Evolutionary conservation across 176 grass and related monocot genomes (phyloP).

Genomic region (Eleusine indica): DNA sequence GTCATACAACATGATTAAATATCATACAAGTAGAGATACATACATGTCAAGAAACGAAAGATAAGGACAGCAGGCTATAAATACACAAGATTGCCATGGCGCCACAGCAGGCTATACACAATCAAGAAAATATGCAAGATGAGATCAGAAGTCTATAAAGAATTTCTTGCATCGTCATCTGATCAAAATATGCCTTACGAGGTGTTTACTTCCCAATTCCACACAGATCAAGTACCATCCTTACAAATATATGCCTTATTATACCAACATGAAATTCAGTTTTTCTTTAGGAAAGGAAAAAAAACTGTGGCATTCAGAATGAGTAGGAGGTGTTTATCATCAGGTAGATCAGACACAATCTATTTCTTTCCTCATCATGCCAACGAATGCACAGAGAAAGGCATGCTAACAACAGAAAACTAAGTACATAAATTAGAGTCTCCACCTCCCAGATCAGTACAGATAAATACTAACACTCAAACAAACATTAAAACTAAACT

Average conservation of each 20-base stretch:
- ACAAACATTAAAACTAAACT: neutral
- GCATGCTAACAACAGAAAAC: neutral
- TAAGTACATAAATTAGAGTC: neutral
- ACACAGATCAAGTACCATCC: neutral
- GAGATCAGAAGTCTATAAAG: too few species aligned
- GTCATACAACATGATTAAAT: neutral
- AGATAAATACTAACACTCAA: neutral
- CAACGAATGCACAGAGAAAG: neutral
- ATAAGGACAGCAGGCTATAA: neutral
- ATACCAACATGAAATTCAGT: neutral
- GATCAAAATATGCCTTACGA: neutral
- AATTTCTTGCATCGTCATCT: neutral
- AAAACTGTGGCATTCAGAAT: neutral
- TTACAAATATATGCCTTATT: neutral
- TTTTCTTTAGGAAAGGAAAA: neutral
- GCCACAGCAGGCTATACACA: too few species aligned
- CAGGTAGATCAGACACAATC: neutral
- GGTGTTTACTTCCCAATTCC: neutral
- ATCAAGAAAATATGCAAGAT: too few species aligned
- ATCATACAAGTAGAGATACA: neutral
- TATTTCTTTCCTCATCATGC: neutral
- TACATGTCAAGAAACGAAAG: neutral
- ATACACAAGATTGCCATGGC: too few species aligned
- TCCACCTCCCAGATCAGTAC: neutral
- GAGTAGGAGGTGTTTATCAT: conserved; percentile 24